phyloP scores from a whole-genome alignment of 2,329 filamentous ascomycete species.

The Lasiodiplodia gonubiensis region DNA sequence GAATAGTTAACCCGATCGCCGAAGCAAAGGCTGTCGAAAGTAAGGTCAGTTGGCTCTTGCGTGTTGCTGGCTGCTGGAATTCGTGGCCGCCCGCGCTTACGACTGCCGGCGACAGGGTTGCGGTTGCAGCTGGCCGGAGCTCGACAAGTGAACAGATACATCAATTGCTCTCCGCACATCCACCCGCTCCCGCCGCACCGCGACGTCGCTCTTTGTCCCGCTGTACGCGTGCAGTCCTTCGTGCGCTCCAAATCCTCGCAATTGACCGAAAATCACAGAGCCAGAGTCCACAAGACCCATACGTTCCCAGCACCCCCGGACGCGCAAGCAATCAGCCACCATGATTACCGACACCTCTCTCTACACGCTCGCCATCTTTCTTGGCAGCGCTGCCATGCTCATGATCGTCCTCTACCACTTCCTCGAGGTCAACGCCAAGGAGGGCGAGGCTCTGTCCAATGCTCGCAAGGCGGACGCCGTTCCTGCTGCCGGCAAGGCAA shows the following conservation, averaged over 20 bases:
- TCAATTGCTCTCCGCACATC: slow-evolving; percentile 15
- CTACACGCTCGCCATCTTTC: slow-evolving; percentile 89
- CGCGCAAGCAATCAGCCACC: slow-evolving; percentile 41
- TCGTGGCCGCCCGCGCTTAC: slow-evolving; percentile 24
- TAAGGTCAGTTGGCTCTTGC: not conserved
- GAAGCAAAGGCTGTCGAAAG: slow-evolving; percentile 1
- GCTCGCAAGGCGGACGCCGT: slow-evolving; percentile 42
- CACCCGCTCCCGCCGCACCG: slow-evolving; percentile 1
- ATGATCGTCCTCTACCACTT: slow-evolving; percentile 96
- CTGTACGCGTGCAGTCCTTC: not conserved
- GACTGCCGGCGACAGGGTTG: not conserved
- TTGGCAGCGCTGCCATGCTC: slow-evolving; percentile 87
- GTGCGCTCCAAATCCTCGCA: not conserved
- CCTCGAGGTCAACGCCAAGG: slow-evolving; percentile 87
- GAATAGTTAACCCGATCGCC: slow-evolving; percentile 19
- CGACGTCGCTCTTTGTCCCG: not conserved
- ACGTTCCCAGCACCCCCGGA: not conserved
- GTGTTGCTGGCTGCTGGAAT: slow-evolving; percentile 1
- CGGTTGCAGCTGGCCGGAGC: slow-evolving; percentile 16
- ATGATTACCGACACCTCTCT: slow-evolving; percentile 97
- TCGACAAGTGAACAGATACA: slow-evolving; percentile 28
- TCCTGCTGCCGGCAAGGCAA: slow-evolving; percentile 38
- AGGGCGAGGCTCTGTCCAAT: slow-evolving; percentile 46
- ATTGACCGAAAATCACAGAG: not conserved
- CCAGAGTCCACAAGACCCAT: not conserved